Conservation (phyloP, 148 eudicot species). For the Hydrangea macrophylla region DNA sequence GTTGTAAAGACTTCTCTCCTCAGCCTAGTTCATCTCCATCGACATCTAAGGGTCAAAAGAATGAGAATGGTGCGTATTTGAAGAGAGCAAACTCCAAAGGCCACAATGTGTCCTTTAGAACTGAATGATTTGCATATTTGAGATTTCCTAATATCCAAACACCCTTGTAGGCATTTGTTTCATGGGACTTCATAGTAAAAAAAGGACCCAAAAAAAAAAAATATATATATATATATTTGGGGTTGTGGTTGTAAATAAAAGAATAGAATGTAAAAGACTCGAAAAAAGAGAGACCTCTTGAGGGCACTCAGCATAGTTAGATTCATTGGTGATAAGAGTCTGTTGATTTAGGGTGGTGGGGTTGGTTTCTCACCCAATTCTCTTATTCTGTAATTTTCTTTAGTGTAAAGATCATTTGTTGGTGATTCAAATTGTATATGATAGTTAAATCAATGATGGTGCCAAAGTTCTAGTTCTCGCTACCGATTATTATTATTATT, state of each 20-base stretch:
- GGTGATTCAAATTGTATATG: no score
- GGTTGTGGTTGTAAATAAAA: conserved; percentile 10
- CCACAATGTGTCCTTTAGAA: conserved; percentile 12
- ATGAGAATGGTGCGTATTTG: not conserved
- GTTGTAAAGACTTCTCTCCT: no score
- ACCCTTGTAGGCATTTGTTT: no score
- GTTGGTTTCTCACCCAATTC: not conserved
- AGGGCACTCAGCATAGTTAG: not conserved
- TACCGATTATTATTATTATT: no score
- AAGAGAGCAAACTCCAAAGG: conserved; percentile 18
- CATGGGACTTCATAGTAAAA: no score
- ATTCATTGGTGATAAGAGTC: not conserved
- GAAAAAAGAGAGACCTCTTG: not conserved
- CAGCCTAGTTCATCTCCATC: conserved; percentile 9
- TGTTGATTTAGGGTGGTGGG: not conserved
- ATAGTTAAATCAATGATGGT: no score
- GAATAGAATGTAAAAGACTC: not conserved
- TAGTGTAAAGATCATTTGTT: no score
- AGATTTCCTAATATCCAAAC: no score
- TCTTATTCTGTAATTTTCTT: not conserved
- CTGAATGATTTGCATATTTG: no score
- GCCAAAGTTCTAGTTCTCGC: no score
- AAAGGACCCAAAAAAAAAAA: no score
- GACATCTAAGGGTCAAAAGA: conserved; percentile 15
- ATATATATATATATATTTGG: no score